Conservation (phyloP, 1,284 basidiomycete species). For the Ustilago cynodontis region DNA sequence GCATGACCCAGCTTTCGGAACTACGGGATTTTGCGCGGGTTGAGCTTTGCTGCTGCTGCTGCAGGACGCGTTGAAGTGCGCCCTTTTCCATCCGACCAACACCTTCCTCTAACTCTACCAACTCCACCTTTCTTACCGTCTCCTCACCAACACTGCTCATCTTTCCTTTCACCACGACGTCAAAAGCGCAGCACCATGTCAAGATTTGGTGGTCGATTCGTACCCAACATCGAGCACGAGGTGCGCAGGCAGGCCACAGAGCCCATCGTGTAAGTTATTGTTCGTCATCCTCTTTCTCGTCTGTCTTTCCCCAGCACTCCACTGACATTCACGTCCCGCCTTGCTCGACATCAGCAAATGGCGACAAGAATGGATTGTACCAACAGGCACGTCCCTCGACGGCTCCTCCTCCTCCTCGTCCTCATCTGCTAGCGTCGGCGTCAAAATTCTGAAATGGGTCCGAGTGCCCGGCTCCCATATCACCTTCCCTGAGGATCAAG, state of each 20-base stretch:
- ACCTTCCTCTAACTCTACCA: no score
- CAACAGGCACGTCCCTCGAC: slow-evolving; percentile 14
- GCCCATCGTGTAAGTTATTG: slow-evolving; percentile 30
- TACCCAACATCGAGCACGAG: slow-evolving; percentile 50
- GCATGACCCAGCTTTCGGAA: not conserved
- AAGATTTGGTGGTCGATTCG: slow-evolving; percentile 38
- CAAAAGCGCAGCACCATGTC: slow-evolving; percentile 23
- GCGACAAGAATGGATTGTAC: slow-evolving; percentile 40
- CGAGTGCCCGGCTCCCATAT: slow-evolving; percentile 9
- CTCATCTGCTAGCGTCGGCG: slow-evolving; percentile 8
- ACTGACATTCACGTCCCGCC: not conserved
- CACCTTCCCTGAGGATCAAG: slow-evolving; percentile 42
- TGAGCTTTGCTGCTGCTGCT: no score
- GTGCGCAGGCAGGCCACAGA: slow-evolving; percentile 41
- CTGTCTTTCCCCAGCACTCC: not conserved
- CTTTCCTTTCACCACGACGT: no score
- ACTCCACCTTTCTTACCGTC: slow-evolving; percentile 1
- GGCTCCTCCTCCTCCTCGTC: slow-evolving; percentile 18
- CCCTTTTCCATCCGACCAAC: slow-evolving; percentile 6
- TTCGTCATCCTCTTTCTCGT: not conserved
- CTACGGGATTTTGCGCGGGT: not conserved
- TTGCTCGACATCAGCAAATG: slow-evolving; percentile 25
- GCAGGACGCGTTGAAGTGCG: slow-evolving; percentile 6
- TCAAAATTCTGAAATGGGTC: slow-evolving; percentile 50
- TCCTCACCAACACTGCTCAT: not conserved